Evolutionary conservation across 495 filamentous ascomycete species (phyloP).

Genomic region (Tuber melanosporum): DNA sequence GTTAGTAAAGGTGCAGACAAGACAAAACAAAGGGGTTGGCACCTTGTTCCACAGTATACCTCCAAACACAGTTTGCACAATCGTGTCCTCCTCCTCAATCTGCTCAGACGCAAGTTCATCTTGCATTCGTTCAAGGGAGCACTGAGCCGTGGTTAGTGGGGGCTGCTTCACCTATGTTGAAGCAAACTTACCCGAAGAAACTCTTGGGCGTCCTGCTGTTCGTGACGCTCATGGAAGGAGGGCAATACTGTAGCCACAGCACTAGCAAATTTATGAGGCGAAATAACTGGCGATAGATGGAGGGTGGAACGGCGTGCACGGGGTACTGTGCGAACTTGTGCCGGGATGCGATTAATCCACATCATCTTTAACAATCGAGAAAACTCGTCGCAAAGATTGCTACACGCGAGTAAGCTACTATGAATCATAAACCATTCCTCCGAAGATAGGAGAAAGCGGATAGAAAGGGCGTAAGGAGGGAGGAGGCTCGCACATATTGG

Average conservation of each 20-base stretch:
- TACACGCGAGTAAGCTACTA: constrained; percentile 15
- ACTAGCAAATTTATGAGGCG: constrained; percentile 38
- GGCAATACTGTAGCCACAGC: constrained; percentile 36
- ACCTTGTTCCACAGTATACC: constrained; percentile 41
- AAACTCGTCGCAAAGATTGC: constrained; percentile 41
- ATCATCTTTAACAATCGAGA: constrained; percentile 36
- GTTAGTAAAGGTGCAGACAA: not conserved
- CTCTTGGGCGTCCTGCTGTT: constrained; percentile 39
- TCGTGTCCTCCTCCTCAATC: constrained; percentile 27
- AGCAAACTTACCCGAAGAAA: constrained; percentile 32
- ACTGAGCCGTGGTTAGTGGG: constrained; percentile 23
- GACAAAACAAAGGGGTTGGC: constrained; percentile 9
- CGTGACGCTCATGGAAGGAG: constrained; percentile 38
- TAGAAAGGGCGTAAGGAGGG: not conserved
- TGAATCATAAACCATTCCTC: not conserved
- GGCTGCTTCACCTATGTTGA: not conserved
- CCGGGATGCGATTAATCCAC: constrained; percentile 27
- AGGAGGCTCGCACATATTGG: constrained; percentile 24
- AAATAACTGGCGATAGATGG: constrained; percentile 28
- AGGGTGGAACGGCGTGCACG: not conserved
- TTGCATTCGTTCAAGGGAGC: constrained; percentile 37
- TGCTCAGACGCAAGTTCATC: constrained; percentile 35
- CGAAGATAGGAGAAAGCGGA: not conserved
- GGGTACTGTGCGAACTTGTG: not conserved
- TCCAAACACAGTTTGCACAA: constrained; percentile 36